Conservation (phyloP, 345 rosid genomes). For the Populus davidiana region DNA sequence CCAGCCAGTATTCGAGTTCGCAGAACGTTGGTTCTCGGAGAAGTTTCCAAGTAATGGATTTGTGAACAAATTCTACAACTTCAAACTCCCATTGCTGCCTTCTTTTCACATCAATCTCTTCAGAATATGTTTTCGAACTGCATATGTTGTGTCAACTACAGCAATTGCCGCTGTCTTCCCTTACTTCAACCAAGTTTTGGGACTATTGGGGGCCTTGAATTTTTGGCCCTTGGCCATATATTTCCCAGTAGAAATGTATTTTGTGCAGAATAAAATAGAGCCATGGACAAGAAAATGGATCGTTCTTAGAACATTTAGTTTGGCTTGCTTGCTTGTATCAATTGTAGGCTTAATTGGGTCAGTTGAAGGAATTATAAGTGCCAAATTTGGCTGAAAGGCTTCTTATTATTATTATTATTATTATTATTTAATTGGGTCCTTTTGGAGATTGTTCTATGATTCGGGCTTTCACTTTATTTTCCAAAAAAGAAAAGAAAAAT, state of each 20-base stretch:
- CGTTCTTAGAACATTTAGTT: neutral
- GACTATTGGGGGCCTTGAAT: neutral
- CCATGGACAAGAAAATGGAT: neutral
- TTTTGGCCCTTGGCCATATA: neutral
- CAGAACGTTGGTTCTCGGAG: neutral
- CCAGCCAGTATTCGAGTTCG: neutral
- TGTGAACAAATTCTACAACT: neutral
- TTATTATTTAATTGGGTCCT: too few relatives aligned
- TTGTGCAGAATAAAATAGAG: neutral
- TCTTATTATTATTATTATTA: too few relatives aligned
- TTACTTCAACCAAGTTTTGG: slow-evolving; percentile 6
- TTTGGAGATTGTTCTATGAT: too few relatives aligned
- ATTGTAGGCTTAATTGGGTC: neutral
- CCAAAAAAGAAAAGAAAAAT: too few relatives aligned
- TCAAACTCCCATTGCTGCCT: neutral
- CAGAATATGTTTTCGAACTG: neutral
- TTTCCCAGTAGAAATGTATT: slow-evolving; percentile 2
- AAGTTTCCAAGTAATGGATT: neutral
- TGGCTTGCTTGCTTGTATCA: neutral
- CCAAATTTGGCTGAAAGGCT: neutral
- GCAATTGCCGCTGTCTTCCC: neutral
- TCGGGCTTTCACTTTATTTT: too few relatives aligned
- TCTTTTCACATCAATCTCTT: neutral
- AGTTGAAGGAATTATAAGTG: neutral
- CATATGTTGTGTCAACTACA: neutral